Evolutionary conservation across 1,139 yeast genomes (phyloP), one percentile per base, ranked within the genome.

Genomic region (Blastobotrys proliferans): DNA sequence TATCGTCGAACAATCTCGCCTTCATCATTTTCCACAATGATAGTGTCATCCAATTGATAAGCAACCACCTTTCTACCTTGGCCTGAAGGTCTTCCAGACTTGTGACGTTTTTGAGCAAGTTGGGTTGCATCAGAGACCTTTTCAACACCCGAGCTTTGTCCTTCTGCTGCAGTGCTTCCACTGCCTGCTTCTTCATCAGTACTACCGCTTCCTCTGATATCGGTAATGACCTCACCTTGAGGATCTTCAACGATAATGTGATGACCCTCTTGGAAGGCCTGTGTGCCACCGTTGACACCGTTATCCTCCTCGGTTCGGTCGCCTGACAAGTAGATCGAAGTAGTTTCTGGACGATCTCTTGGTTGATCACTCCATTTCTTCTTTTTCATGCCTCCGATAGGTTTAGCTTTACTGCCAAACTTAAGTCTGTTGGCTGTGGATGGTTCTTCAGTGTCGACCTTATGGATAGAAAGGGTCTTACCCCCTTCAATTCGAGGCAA

Each of bases 1-100:
- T 88, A 92, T 46, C 95, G 73, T 57, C 95, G 77, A 36, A 92
- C 70, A 46, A 92, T 79, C 54, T 92, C 97, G 52, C 98, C 98
- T 28, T 88, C 95, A 37, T 77, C 87, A 58, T 88, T 85, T 62
- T 92, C 98, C 50, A 92, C 82, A 48, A 88, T 73, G 45, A 92
- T 77, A 50, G 81, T 72, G 57, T 87, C 79, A 57, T 82, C 94
- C 39, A 78, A 66, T 56, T 76, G 77, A 55, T 73, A 82, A 1
- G 85, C 87, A 54, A 62, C 69, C 35, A 73, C 76, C 49, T 66
- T 54, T 24, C 45, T 45, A 6, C 51, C 52, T 10, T 34, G 43
- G 16, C 44, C 35, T 22, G 40, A 35, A 27, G 33, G 27, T 30
- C 28, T 9, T 13, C 14, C 14, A 13, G 9, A n/a, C 31, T 27